Evolutionary conservation across 2,329 filamentous ascomycete genomes (phyloP), one percentile per base, ranked within the genome.

Genomic region (Biscogniauxia mediterranea): DNA sequence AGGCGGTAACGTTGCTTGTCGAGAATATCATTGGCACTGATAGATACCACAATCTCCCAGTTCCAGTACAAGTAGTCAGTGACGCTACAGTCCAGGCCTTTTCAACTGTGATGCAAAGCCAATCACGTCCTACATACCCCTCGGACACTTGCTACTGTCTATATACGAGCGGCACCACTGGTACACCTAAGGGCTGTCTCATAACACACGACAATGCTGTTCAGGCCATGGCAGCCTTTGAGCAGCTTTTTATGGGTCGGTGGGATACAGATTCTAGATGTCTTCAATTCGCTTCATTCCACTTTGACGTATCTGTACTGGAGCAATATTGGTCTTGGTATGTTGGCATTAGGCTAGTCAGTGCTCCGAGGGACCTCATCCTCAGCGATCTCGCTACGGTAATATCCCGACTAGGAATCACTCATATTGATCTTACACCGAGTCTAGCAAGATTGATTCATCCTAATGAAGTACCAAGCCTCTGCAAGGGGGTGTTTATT

Each of bases 281-380:
- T 89, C 80, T 97, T 0, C 94, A 97, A 71, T 97, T 97, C 71
- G 94, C 94, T 1, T 93, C 92, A 0, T 92, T 97, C 60, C 94
- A 97, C 74, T 97, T 97, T 63, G 94, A 97, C 69, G 93, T 97
- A 3, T 95, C 91, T 1, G 90, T 97, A 0, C 81, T 97, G 0
- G 93, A 97, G 71, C 93, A 97, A 70, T 97, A 94, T 73, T 97
- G 92, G 92, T 95, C 89, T 61, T 97, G 93, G 93, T 92, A 89
- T 26, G 90, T 95, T 0, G 93, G 93, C 1, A 93, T 97, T 25
- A 89, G 90, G 3, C 84, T 97, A 0, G 89, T 94, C 1, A 88
- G 91, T 1, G 93, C 91, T 6, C 90, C 92, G 0, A 85, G 91
- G 66, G 93, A 97, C 71, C 72, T 97, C 1, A 89, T 97, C 1